Percentiles rank a stretch among this genome's conserved stretches.
phyloP scores from a whole-genome alignment of 768 basidiomycete species.

The Lentinus tigrinus region DNA sequence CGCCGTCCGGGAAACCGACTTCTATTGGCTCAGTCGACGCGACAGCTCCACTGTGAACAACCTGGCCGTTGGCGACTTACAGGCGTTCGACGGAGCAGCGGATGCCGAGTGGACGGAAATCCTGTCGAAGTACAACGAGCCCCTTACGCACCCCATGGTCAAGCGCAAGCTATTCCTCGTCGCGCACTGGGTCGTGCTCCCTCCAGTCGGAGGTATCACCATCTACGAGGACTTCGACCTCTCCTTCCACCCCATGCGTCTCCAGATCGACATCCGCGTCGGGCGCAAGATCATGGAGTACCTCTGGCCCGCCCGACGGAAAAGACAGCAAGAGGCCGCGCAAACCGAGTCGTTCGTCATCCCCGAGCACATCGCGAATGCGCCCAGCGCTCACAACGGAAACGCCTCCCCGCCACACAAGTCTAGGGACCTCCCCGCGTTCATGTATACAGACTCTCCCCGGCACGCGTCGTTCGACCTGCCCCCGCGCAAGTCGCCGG shows the following conservation, averaged over 20 bases:
- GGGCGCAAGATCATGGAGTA: conserved; percentile 86
- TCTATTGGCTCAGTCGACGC: conserved; percentile 81
- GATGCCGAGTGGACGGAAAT: conserved; percentile 88
- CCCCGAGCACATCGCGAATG: conserved; percentile 2
- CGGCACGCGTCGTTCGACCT: conserved; percentile 22
- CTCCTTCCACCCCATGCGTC: conserved; percentile 79
- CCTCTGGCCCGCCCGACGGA: conserved; percentile 70
- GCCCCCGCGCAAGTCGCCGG: conserved; percentile 31
- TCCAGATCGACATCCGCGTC: conserved; percentile 83
- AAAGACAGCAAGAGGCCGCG: conserved; percentile 30
- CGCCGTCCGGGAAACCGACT: conserved; percentile 75
- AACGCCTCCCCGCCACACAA: too few relatives aligned
- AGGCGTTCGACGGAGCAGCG: conserved; percentile 83
- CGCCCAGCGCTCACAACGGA: too few relatives aligned
- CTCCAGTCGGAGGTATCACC: conserved; percentile 90
- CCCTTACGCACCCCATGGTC: conserved; percentile 64
- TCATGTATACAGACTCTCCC: conserved; percentile 18
- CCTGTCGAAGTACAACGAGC: conserved; percentile 72
- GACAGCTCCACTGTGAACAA: conserved; percentile 85
- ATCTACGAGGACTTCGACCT: conserved; percentile 84
- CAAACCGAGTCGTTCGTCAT: conserved; percentile 14
- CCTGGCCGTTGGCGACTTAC: conserved; percentile 70
- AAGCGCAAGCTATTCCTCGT: conserved; percentile 76
- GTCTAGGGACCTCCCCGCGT: conserved; percentile 4
- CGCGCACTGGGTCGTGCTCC: conserved; percentile 79